Conservation (phyloP, 2,329 filamentous ascomycete genomes). For the Penicillium oxalicum region DNA sequence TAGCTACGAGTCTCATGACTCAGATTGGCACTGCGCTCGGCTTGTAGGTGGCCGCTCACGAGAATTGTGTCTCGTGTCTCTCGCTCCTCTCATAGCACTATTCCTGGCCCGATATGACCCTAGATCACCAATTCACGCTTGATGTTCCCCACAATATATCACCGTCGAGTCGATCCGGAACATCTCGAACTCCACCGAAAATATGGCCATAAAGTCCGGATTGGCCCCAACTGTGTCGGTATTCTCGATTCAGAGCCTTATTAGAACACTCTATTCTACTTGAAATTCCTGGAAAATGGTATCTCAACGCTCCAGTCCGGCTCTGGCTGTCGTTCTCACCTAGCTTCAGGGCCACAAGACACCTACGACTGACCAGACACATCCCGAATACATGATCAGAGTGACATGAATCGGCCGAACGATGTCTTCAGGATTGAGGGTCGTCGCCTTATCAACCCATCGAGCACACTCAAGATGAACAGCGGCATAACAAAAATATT, state of each 20-base stretch:
- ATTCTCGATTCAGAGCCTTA: slow-evolving; percentile 35
- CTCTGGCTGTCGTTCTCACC: too few relatives aligned
- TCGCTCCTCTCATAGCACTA: slow-evolving; percentile 8
- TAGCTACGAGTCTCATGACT: slow-evolving; percentile 5
- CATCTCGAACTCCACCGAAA: slow-evolving; percentile 30
- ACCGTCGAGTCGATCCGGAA: slow-evolving; percentile 13
- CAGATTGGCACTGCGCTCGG: slow-evolving; percentile 7
- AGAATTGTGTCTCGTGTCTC: slow-evolving; percentile 9
- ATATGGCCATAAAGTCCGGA: slow-evolving; percentile 37
- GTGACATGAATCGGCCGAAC: slow-evolving; percentile 25
- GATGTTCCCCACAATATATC: slow-evolving; percentile 7
- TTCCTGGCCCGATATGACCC: slow-evolving; percentile 15
- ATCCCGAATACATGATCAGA: slow-evolving; percentile 10
- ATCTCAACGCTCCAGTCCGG: not conserved
- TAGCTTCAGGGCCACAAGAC: not conserved
- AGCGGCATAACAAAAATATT: slow-evolving; percentile 23
- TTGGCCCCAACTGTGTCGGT: slow-evolving; percentile 37
- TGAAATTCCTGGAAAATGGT: slow-evolving; percentile 20
- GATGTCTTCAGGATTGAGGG: slow-evolving; percentile 21
- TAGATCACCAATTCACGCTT: slow-evolving; percentile 15
- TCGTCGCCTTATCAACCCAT: slow-evolving; percentile 22
- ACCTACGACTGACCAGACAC: slow-evolving; percentile 1
- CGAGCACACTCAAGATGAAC: slow-evolving; percentile 21
- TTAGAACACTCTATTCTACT: slow-evolving; percentile 32
- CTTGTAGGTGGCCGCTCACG: slow-evolving; percentile 5